Evolutionary conservation across 2,329 filamentous ascomycete genomes (phyloP).

Genomic region (Penicillium aurantiogriseum): DNA sequence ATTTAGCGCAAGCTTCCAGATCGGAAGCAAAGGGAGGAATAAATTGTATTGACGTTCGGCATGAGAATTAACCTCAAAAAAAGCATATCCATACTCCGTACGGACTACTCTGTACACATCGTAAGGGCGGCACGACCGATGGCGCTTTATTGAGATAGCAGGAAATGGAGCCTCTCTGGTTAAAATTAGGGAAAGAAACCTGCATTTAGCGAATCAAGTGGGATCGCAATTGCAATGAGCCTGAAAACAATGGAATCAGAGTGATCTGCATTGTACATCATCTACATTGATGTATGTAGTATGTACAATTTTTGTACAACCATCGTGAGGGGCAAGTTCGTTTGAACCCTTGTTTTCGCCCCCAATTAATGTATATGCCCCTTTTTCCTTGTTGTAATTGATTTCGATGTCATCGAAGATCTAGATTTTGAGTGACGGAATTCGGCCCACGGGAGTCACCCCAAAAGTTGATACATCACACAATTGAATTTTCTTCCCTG

Average conservation of each 20-base stretch:
- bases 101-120: slow-evolving; percentile 6
- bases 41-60: background rate
- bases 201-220: slow-evolving; percentile 3
- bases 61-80: slow-evolving; percentile 17
- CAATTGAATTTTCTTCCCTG: background rate
- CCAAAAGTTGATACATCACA: slow-evolving; percentile 10
- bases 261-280: slow-evolving; percentile 14
- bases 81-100: background rate
- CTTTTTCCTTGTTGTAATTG: background rate
- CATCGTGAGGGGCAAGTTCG: background rate
- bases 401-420: background rate
- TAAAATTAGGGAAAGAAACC: background rate
- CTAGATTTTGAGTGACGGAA: background rate
- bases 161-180: background rate
- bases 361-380: background rate
- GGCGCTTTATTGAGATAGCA: background rate
- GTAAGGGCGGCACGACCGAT: slow-evolving; percentile 7
- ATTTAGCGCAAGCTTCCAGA: background rate
- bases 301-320: background rate
- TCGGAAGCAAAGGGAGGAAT: background rate
- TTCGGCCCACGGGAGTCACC: background rate
- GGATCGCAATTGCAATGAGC: slow-evolving; percentile 2
- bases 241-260: slow-evolving; percentile 12
- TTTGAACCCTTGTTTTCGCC: background rate
- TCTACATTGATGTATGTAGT: background rate